Percentiles rank a stretch among this genome's conserved stretches.
phyloP scores from a whole-genome alignment of 1,284 basidiomycete genomes.

The Athelia sp. region DNA sequence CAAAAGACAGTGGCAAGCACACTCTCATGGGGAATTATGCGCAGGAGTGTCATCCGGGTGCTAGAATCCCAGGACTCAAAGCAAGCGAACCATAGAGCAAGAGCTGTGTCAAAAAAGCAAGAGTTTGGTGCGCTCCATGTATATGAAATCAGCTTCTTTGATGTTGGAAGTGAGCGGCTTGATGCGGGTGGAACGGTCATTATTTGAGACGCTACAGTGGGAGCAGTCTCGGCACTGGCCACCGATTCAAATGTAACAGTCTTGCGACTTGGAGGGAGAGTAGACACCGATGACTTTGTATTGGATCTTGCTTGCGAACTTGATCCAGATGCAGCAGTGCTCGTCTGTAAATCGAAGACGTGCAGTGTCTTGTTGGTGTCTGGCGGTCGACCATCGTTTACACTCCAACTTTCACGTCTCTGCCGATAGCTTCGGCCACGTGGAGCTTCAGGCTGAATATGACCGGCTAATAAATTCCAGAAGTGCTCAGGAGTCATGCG shows the following conservation, averaged over 20 bases:
- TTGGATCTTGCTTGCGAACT: too few species aligned
- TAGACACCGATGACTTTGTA: too few species aligned
- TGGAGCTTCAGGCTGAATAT: background rate
- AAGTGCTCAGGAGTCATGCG: too few species aligned
- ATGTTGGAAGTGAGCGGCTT: too few species aligned
- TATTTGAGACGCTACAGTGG: too few species aligned
- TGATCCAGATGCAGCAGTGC: too few species aligned
- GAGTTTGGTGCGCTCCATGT: background rate
- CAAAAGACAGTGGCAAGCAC: background rate
- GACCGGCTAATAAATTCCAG: background rate
- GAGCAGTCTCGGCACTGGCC: too few species aligned
- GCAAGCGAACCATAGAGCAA: background rate
- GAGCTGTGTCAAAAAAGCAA: background rate
- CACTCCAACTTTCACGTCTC: background rate
- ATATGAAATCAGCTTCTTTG: background rate
- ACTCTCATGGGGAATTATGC: background rate
- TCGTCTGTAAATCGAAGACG: too few species aligned
- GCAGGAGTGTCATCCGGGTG: background rate
- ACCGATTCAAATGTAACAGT: too few species aligned
- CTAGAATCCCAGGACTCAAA: background rate
- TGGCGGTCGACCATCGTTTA: background rate
- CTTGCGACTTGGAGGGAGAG: too few species aligned
- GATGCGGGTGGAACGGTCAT: too few species aligned
- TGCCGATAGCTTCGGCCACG: background rate
- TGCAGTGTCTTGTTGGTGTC: background rate